Conservation (phyloP, 179 eudicot genomes). For the Dionaea muscipula region DNA sequence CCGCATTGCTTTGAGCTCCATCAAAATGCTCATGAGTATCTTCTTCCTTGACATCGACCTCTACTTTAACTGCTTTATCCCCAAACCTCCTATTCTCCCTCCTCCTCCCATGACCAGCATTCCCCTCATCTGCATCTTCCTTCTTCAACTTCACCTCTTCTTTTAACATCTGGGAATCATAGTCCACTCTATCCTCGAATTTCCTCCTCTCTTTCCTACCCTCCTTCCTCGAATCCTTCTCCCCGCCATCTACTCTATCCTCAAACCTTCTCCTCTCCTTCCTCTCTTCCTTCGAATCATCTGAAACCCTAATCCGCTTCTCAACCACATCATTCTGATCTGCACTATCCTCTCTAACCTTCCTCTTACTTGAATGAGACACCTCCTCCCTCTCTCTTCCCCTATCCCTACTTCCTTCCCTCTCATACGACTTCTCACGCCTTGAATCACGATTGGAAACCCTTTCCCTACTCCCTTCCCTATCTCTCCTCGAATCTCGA, state of each 20-base stretch:
- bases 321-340: slow-evolving; percentile 18
- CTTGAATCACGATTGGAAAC: slow-evolving; percentile 9
- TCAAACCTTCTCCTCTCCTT: slow-evolving; percentile 29
- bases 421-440: slow-evolving; percentile 21
- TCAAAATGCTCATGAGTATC: slow-evolving; percentile 10
- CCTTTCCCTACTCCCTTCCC: slow-evolving; percentile 27
- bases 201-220: slow-evolving; percentile 29
- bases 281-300: slow-evolving; percentile 13
- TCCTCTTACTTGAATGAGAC: slow-evolving; percentile 27
- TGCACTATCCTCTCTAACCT: slow-evolving; percentile 23
- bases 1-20: slow-evolving; percentile 3
- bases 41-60: slow-evolving; percentile 18
- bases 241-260: slow-evolving; percentile 12
- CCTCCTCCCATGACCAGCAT: slow-evolving; percentile 12
- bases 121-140: slow-evolving; percentile 17
- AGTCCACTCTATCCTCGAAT: slow-evolving; percentile 27
- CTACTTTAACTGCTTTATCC: slow-evolving; percentile 16
- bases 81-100: slow-evolving; percentile 24
- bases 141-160: slow-evolving; percentile 19
- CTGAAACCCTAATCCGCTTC: slow-evolving; percentile 33
- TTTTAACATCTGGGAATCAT: slow-evolving; percentile 6
- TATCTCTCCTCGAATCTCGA: slow-evolving; percentile 30
- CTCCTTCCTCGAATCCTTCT: slow-evolving; percentile 1
- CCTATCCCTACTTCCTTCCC: slow-evolving; percentile 23
- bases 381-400: slow-evolving; percentile 21